phyloP scores from a whole-genome alignment of 768 basidiomycete species.

The Auricularia sp. region DNA sequence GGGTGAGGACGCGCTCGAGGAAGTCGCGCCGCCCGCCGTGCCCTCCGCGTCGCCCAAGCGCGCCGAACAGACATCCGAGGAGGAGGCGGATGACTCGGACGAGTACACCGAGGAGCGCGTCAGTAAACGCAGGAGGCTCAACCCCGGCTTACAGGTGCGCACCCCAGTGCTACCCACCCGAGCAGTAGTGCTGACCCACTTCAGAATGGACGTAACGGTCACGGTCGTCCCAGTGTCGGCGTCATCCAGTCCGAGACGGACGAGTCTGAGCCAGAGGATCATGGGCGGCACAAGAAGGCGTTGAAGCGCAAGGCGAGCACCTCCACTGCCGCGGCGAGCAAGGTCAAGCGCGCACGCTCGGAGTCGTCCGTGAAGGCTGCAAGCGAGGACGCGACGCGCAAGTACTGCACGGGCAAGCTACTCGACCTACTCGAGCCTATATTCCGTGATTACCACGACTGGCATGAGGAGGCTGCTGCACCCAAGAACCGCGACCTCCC shows the following conservation, averaged over 20 bases:
- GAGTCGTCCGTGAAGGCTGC: constrained; percentile 31
- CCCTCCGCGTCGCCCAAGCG: constrained; percentile 28
- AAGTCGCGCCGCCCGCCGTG: constrained; percentile 18
- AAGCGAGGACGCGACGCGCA: constrained; percentile 62
- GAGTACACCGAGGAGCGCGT: constrained; percentile 4
- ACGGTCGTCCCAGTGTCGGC: constrained; percentile 9
- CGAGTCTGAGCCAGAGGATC: background rate
- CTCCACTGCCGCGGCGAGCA: constrained; percentile 13
- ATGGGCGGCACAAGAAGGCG: constrained; percentile 17
- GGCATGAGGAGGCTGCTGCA: constrained; percentile 24
- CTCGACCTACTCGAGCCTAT: constrained; percentile 62
- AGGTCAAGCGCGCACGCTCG: constrained; percentile 35
- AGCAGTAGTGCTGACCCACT: background rate
- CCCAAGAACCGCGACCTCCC: constrained; percentile 33
- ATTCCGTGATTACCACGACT: constrained; percentile 60
- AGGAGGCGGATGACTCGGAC: constrained; percentile 60
- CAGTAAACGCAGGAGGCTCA: constrained; percentile 7
- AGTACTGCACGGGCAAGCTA: constrained; percentile 71
- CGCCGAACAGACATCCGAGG: constrained; percentile 27
- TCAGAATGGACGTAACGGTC: background rate
- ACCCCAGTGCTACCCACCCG: background rate
- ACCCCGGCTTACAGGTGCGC: background rate
- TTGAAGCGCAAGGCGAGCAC: constrained; percentile 22
- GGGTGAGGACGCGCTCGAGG: constrained; percentile 49
- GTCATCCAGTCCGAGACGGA: constrained; percentile 6